Evolutionary conservation across 2,329 filamentous ascomycete species (phyloP).

Genomic region (Botrytis aclada): DNA sequence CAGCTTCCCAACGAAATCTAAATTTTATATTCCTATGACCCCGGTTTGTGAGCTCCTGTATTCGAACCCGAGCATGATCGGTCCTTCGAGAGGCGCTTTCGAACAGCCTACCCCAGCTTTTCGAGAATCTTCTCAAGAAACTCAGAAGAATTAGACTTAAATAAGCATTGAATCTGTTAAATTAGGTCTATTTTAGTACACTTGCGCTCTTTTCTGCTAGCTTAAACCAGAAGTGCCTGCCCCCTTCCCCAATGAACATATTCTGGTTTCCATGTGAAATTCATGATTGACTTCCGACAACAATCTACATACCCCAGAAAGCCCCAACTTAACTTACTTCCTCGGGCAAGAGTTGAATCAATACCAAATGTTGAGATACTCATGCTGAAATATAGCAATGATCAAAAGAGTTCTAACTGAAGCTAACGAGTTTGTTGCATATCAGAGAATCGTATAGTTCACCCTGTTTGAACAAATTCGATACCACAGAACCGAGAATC

Average conservation of each 20-base stretch:
- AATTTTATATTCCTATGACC: neutral
- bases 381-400: neutral
- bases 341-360: neutral
- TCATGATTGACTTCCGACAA: neutral
- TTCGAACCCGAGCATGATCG: neutral
- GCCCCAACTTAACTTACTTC: neutral
- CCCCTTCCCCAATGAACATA: neutral
- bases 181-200: rapidly evolving
- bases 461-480: neutral
- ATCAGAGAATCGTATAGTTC: neutral
- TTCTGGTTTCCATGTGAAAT: neutral
- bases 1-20: neutral
- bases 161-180: neutral
- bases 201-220: neutral
- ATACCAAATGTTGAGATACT: neutral
- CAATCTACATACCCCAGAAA: neutral
- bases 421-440: neutral
- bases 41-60: neutral
- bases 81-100: neutral
- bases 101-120: neutral
- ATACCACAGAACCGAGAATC: neutral
- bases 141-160: neutral
- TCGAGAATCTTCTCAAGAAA: neutral
- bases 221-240: neutral
- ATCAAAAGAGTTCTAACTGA: neutral